phyloP scores from a whole-genome alignment of 2,329 filamentous ascomycete genomes.

The Diaporthe sp. region DNA sequence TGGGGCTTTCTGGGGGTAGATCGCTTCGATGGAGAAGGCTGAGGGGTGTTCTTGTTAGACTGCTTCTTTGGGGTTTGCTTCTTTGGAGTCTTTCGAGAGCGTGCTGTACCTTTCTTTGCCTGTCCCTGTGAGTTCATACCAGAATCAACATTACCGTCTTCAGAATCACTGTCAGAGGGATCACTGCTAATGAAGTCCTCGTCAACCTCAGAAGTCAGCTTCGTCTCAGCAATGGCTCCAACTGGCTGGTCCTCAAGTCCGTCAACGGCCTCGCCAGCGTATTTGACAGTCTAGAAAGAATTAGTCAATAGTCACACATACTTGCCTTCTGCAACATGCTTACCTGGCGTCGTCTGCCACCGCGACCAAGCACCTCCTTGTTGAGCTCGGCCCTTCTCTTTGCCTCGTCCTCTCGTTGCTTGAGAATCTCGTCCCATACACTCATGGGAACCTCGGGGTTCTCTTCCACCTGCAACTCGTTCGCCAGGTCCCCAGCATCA shows the following conservation, averaged over 20 bases:
- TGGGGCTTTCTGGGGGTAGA: slow-evolving; percentile 42
- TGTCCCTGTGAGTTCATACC: slow-evolving; percentile 33
- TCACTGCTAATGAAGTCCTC: slow-evolving; percentile 42
- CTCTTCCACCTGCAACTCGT: slow-evolving; percentile 69
- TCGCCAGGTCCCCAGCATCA: slow-evolving; percentile 77
- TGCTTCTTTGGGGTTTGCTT: slow-evolving; percentile 44
- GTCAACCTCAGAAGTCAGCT: slow-evolving; percentile 36
- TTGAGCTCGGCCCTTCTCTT: slow-evolving; percentile 78
- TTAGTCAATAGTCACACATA: slow-evolving; percentile 19
- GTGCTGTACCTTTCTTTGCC: slow-evolving; percentile 41
- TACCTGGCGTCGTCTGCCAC: slow-evolving; percentile 79
- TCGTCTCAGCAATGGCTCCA: slow-evolving; percentile 18
- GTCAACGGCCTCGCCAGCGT: slow-evolving; percentile 30
- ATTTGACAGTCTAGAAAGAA: slow-evolving; percentile 38
- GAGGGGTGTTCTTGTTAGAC: slow-evolving; percentile 50
- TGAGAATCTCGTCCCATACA: slow-evolving; percentile 92
- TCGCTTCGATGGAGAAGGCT: slow-evolving; percentile 44
- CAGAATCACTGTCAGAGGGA: slow-evolving; percentile 35
- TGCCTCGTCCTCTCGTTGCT: slow-evolving; percentile 84
- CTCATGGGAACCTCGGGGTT: slow-evolving; percentile 72
- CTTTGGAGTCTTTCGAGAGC: slow-evolving; percentile 42
- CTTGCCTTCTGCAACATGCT: slow-evolving; percentile 39
- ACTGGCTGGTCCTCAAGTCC: slow-evolving; percentile 36
- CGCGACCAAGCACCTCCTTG: slow-evolving; percentile 85
- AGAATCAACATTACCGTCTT: slow-evolving; percentile 34